Base-by-base conservation (phyloP, 108 stramenopile species). In the Conticribra guillardii region DNA sequence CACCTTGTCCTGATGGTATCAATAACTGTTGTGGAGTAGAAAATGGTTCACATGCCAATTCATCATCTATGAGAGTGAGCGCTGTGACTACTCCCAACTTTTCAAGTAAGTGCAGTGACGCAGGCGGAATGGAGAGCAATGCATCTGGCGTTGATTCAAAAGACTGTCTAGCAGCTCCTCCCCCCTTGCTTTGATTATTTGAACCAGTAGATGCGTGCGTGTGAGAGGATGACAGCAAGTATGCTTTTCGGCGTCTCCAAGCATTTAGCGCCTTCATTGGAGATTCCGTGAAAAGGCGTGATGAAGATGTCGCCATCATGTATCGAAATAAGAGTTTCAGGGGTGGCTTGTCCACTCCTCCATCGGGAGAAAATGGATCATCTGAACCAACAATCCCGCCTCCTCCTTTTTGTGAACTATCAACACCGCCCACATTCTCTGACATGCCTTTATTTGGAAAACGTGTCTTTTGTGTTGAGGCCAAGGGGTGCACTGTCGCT, bases 11-110 rank as follows among this genome's bases (percentile, higher is more conserved):
- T 21, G 94, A 89, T n/a, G 94, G 94, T 32, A 95, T 88, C 41
- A 95, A 60, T 19, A 95, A 80, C 52, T 95, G 91, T 59, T 95
- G 91, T 2, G 94, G 94, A 17, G 89, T 86, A 3, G 89, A 85
- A 60, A 77, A 62, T 34, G 91, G 82, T 48, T 90, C 90, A 65
- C 90, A 95, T 15, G 89, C 89, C 21, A 95, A 64, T 49, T 91
- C 90, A 71, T 95, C 94, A 55, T 95, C 94, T 7, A 95, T 78
- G n/a, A 95, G 51, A 4, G 89, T 69, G 24, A 93, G 84, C 0
- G 87, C 85, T 4, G 91, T 91, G 1, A 87, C 85, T n/a, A 88
- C 75, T 19, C 91, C 91, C 3, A 95, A 63, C 46, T 91, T 92
- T 80, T 92, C 91, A 22, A 93, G 62, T 15, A 95, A 62, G 50